Evolutionary conservation across 768 basidiomycete genomes (phyloP), one percentile per base, ranked within the genome.

Genomic region (Mycena chlorophos): DNA sequence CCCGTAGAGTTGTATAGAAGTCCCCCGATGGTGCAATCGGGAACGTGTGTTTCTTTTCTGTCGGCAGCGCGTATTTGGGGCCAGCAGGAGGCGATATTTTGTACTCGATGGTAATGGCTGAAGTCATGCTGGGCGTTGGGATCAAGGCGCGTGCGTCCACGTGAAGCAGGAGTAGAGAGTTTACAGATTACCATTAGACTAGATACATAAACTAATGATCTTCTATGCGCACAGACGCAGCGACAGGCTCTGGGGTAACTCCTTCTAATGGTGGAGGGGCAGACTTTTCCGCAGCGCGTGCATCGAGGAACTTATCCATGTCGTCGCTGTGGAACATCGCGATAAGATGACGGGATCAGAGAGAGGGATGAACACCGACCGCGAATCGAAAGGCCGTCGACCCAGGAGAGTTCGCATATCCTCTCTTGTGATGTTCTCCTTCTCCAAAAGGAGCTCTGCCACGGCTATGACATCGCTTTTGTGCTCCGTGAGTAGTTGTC

Each of bases 271-370:
- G 85, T 34, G 86, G 83, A 20, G 84, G 84, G n/a, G 84, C 83
- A 61, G 82, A 83, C 47, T 79, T 78, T 63, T 83, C 83, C 37
- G 57, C 80, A 31, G 79, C 80, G 67, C 92, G 83, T 67, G 88
- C 83, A 65, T 96, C 93, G n/a, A 96, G 80, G 89, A 94, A 96
- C 68, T 89, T 91, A 75, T 97, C 94, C 95, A 98, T 97, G 62
- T 96, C 93, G 68, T 96, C 94, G 22, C 31, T 34, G 8, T 34
- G 8, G 31, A n/a, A n/a, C n/a, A n/a, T n/a, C n/a, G n/a, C n/a
- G n/a, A n/a, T n/a, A n/a, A n/a, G n/a, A n/a, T n/a, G n/a, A n/a
- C n/a, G n/a, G n/a, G n/a, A n/a, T n/a, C n/a, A n/a, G n/a, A n/a
- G n/a, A n/a, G n/a, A n/a, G n/a, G n/a, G n/a, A n/a, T n/a, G n/a